Percentiles rank a stretch among this genome's conserved stretches.
phyloP scores from a whole-genome alignment of 176 grass and related monocot species.

The Alopecurus myosuroides region DNA sequence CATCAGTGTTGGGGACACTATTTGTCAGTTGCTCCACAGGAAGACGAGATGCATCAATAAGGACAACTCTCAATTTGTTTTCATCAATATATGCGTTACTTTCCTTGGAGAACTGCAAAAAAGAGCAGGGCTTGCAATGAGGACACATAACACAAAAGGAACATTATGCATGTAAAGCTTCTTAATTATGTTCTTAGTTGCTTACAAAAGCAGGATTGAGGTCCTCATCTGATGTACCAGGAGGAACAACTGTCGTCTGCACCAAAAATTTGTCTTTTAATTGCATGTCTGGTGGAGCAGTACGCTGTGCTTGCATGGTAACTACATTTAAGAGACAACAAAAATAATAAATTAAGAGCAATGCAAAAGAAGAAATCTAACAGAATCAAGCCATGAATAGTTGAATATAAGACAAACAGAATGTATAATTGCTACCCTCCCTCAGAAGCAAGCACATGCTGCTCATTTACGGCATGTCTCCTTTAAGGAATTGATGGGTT shows the following conservation, averaged over 20 bases:
- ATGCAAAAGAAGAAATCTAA: slow-evolving; percentile 17
- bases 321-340: slow-evolving; percentile 48
- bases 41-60: slow-evolving; percentile 57
- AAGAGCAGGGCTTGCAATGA: background rate
- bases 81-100: slow-evolving; percentile 83
- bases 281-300: slow-evolving; percentile 91
- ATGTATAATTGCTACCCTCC: background rate
- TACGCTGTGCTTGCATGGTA: slow-evolving; percentile 86
- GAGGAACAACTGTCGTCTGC: slow-evolving; percentile 78
- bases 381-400: background rate
- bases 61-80: slow-evolving; percentile 88
- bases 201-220: slow-evolving; percentile 85
- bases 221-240: slow-evolving; percentile 78
- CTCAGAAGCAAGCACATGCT: background rate
- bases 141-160: background rate
- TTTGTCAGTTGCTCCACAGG: slow-evolving; percentile 33
- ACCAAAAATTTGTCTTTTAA: slow-evolving; percentile 99
- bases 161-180: background rate
- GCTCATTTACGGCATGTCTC: background rate
- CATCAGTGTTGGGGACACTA: slow-evolving; percentile 22
- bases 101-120: slow-evolving; percentile 88
- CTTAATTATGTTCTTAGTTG: slow-evolving; percentile 25
- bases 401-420: slow-evolving; percentile 1
- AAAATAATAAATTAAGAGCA: slow-evolving; percentile 13
- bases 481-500: slow-evolving; percentile 10